Evolutionary conservation across 2,329 filamentous ascomycete species (phyloP).

Genomic region (Aspergillus pseudoviridinutans): DNA sequence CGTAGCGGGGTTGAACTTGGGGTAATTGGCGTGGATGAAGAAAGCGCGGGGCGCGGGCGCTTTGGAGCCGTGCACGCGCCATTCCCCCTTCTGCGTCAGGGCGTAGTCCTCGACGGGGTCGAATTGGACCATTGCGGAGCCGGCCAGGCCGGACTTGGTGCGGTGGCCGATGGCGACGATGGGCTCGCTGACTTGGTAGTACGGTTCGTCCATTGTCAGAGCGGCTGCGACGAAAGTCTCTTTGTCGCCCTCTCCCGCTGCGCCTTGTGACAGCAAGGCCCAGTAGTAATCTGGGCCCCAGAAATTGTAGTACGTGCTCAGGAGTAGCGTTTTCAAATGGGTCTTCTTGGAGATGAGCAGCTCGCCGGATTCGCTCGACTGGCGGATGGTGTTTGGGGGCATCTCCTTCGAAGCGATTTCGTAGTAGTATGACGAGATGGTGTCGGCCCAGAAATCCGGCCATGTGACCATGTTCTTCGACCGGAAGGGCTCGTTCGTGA

Average conservation of each 20-base stretch:
- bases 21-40: conserved; percentile 40
- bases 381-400: conserved; percentile 19
- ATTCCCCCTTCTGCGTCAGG: conserved; percentile 20
- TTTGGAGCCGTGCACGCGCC: conserved; percentile 26
- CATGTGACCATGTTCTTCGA: conserved; percentile 42
- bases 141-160: conserved; percentile 27
- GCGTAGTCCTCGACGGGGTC: conserved; percentile 33
- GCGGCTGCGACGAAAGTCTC: conserved; percentile 49
- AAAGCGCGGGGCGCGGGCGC: conserved; percentile 28
- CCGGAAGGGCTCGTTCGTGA: conserved; percentile 40
- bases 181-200: conserved; percentile 40
- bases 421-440: conserved; percentile 37
- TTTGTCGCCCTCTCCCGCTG: conserved; percentile 49
- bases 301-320: conserved; percentile 49
- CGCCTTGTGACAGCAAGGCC: conserved; percentile 45
- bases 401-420: conserved; percentile 31
- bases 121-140: conserved; percentile 38
- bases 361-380: conserved; percentile 44
- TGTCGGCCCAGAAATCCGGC: conserved; percentile 47
- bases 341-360: conserved; percentile 43
- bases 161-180: conserved; percentile 32
- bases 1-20: conserved; percentile 39
- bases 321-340: conserved; percentile 41
- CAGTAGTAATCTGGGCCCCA: conserved; percentile 47
- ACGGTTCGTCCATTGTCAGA: conserved; percentile 34